A percentile compares a stretch with the other conserved stretches of the same genome.
These are phyloP conservation scores for Syzygium oleosum DNA, from an alignment of 345 rosid species.

Conservation along the genomic window DNA sequence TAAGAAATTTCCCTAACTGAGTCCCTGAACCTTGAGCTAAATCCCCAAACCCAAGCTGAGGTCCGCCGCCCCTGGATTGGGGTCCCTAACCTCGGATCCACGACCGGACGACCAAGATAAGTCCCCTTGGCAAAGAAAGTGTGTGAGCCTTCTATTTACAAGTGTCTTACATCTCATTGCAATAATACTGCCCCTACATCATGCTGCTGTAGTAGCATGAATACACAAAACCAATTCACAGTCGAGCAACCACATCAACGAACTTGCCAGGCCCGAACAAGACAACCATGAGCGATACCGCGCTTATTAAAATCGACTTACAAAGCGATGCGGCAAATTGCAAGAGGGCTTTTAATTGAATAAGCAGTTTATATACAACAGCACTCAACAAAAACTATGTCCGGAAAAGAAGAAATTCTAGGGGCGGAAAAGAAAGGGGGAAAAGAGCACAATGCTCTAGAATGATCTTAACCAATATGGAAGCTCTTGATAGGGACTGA, in stretches of 20 bases:
- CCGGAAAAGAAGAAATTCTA: background rate
- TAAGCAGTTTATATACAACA: background rate
- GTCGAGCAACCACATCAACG: background rate
- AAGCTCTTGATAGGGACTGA: background rate
- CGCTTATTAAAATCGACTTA: background rate
- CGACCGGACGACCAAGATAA: background rate
- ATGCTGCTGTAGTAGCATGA: background rate
- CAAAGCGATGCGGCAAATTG: background rate
- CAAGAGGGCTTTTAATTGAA: background rate
- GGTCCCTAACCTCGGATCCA: background rate
- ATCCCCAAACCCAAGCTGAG: background rate
- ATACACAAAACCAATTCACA: background rate
- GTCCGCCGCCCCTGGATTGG: background rate
- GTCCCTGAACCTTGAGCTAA: background rate
- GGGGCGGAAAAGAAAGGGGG: background rate
- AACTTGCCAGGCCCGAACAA: background rate
- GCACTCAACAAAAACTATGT: background rate
- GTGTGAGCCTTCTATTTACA: background rate
- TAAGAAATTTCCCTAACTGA: background rate
- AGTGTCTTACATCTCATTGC: background rate
- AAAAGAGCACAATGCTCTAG: background rate
- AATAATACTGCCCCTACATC: background rate
- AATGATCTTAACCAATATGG: background rate
- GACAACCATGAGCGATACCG: background rate
- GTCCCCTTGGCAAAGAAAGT: background rate